These are phyloP conservation scores for Eimeria sp. DNA, from an alignment of 169 alveolate genomes.

Conservation along the genomic window DNA sequence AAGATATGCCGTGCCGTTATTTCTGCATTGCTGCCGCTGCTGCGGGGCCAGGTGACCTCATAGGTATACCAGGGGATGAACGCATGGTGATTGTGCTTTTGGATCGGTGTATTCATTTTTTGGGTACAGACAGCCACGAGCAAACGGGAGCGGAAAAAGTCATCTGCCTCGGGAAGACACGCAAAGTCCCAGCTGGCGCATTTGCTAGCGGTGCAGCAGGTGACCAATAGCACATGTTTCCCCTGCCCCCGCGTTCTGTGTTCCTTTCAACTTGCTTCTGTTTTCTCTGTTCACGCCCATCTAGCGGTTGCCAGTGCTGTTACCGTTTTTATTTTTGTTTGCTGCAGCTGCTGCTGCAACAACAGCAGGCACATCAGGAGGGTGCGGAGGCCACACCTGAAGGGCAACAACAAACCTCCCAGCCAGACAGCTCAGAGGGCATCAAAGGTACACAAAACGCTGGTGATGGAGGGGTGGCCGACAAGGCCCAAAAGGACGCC, in stretches of 20 bases:
- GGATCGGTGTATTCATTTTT: background rate
- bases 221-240: background rate
- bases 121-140: constrained; percentile 74
- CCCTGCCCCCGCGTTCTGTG: background rate
- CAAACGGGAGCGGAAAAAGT: constrained; percentile 67
- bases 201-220: constrained; percentile 71
- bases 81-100: background rate
- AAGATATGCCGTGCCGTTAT: background rate
- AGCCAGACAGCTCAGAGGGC: constrained; percentile 17
- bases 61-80: background rate
- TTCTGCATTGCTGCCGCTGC: background rate
- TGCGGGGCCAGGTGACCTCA: background rate
- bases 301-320: constrained; percentile 12
- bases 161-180: constrained; percentile 71
- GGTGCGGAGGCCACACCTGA: constrained; percentile 31
- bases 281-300: background rate
- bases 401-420: constrained; percentile 10
- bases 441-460: background rate
- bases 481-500: background rate
- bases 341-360: constrained; percentile 54
- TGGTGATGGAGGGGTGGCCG: background rate
- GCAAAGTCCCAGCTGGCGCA: constrained; percentile 71
- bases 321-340: background rate
- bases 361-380: constrained; percentile 29
- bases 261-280: background rate